Conservation (phyloP, 116 monocot species). For the Trichopus zeylanicus region DNA sequence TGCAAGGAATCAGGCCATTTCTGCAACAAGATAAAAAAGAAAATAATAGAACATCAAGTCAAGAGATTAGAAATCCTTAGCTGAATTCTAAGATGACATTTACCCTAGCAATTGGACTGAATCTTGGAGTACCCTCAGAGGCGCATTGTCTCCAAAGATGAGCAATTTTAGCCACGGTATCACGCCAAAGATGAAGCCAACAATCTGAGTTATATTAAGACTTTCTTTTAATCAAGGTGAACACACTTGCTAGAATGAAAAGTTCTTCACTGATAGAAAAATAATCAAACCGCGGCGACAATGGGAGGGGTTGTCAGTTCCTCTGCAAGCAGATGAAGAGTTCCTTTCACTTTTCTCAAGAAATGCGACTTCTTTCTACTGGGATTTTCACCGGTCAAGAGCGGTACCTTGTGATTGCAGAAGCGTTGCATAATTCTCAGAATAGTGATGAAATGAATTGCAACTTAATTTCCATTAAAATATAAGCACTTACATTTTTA, state of each 20-base stretch:
- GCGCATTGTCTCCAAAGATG: constrained; percentile 37
- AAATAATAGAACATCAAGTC: not conserved
- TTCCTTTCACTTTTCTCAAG: constrained; percentile 24
- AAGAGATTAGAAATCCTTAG: too few relatives aligned
- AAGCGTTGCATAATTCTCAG: not conserved
- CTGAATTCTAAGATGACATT: not conserved
- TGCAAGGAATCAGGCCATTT: constrained; percentile 56
- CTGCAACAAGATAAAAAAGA: constrained; percentile 22
- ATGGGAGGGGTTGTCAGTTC: constrained; percentile 72
- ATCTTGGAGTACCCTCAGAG: constrained; percentile 51
- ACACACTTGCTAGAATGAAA: too few relatives aligned
- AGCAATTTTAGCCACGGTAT: constrained; percentile 49
- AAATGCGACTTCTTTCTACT: not conserved
- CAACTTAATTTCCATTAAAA: too few relatives aligned
- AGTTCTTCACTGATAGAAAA: not conserved
- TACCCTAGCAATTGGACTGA: constrained; percentile 49
- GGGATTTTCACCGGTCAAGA: not conserved
- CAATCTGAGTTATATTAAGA: constrained; percentile 9
- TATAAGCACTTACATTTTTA: constrained; percentile 17
- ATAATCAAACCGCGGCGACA: constrained; percentile 44
- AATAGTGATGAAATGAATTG: not conserved
- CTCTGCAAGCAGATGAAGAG: constrained; percentile 30
- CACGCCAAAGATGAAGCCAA: constrained; percentile 38
- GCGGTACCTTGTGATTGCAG: not conserved
- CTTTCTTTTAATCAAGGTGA: not conserved